Evolutionary conservation across 192 early-diverging fungal species (phyloP), one percentile per base, ranked within the genome.

Genomic region (Backusella liffmaniae): DNA sequence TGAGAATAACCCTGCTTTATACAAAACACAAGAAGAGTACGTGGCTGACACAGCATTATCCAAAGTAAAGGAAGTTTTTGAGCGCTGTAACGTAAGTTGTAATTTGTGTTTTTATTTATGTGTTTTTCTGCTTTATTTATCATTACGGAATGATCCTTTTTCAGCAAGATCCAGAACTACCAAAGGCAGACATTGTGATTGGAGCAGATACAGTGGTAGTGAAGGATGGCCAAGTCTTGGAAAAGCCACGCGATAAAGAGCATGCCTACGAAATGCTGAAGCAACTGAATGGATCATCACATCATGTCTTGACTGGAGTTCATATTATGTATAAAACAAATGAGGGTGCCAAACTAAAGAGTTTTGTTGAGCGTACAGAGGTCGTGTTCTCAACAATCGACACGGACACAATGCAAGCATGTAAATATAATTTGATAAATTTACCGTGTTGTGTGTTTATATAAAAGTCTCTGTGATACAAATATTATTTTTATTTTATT

Each of bases 151-250:
- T 46, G 4, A 46, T 16, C 26, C 5, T 23, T 32, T 30, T 49
- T 6, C 8, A 74, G 73, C 23, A 74, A 44, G 71, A 73, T 35
- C 32, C 7, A 30, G n/a, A 18, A 15, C 44, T 77, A 23, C 69
- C 73, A 21, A 81, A 83, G 21, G 86, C 86, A 36, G 81, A 90
- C 72, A 73, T 96, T 41, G 84, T 96, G 21, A 95, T 97, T 51
- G 88, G 89, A 3, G 87, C 94, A n/a, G 96, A 97, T 77, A 97
- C 96, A 0, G 87, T 97, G 0, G 92, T 96, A 18, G 84, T 87
- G 9, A 74, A 87, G 1, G 81, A 87, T 16, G 82, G 84, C n/a
- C 46, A 69, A 34, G 95, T 98, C 18, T 86, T 98, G 2, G 96
- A 96, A 73, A 98, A 98, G 76, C 96, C 96, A 18, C 74, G 59